Base-by-base conservation (phyloP, 1,284 basidiomycete genomes). In the Peniophora sp. region DNA sequence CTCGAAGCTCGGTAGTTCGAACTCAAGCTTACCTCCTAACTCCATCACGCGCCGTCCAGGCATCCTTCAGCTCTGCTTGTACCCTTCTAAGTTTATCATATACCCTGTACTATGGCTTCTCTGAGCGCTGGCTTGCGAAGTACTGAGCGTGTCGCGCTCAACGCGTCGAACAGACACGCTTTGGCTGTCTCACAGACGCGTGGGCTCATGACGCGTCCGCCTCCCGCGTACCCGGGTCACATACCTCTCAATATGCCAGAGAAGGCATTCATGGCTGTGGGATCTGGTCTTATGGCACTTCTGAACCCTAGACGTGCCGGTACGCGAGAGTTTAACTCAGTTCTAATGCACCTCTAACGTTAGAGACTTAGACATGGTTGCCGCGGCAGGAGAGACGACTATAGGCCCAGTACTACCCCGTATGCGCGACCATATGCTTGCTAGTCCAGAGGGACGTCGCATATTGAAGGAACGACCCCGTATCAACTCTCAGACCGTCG, bases 301-400 rank as follows among this genome's bases (percentile, higher is more conserved):
- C 70, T 80, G 45, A 82, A 97, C 65, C 93, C 94, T 17, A 75
- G 83, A 43, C 77, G 96, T 61, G 93, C 85, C 59, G 94, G 93
- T 91, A 61, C 67, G 87, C 68, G 22, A 22, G 20, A 45, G 36
- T 49, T 17, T 41, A 12, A 45, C 52, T 6, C 38, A 45, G 50
- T 49, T 10, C 3, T 25, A 32, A 43, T 41, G 48, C 47, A 46
- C 36, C 43, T 56, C 48, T 24, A 46, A 48, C 55, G 16, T 41
- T 41, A 6, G 38, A 5, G 27, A 5, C 38, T 34, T 60, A 93
- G 94, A 97, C 66, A 92, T 97, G 85, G 81, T 98, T 43, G 94
- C 95, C 19, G 88, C 90, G 6, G 77, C 97, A 9, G 91, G 89
- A 22, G 95, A 98, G 69, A 91, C 91, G 0, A 93, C 92, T 0